These are phyloP conservation scores for Leccinum pellstonianum DNA, from an alignment of 768 basidiomycete species.

Conservation along the genomic window DNA sequence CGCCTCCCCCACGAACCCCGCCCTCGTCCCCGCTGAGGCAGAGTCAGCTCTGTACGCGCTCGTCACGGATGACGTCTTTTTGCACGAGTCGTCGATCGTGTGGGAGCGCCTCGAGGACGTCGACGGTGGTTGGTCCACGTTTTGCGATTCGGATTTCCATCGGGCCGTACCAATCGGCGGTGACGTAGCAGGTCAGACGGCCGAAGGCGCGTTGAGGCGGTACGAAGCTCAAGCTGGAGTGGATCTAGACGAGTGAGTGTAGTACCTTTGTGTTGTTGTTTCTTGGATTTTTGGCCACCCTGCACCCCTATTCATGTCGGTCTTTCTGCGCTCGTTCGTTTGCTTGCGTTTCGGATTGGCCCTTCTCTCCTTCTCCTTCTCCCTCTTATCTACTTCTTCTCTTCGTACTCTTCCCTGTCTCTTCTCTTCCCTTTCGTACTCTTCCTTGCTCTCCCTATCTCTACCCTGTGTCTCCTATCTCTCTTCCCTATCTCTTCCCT, in stretches of 20 bases:
- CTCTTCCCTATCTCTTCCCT: too few species aligned
- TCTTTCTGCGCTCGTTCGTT: not conserved
- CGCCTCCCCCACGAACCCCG: not conserved
- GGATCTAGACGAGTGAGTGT: conserved; percentile 57
- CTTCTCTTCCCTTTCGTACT: too few species aligned
- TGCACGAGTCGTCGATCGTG: conserved; percentile 72
- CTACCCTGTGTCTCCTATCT: not conserved
- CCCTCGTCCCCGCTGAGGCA: conserved; percentile 11
- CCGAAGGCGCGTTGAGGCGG: conserved; percentile 14
- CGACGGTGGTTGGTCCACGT: conserved; percentile 69
- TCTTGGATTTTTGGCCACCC: not conserved
- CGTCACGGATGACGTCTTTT: conserved; percentile 82
- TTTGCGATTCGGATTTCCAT: conserved; percentile 73
- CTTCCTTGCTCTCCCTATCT: not conserved
- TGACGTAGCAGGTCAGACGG: conserved; percentile 74
- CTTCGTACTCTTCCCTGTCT: not conserved
- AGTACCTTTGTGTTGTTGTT: conserved; percentile 39
- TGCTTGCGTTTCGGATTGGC: not conserved
- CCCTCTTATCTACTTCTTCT: not conserved
- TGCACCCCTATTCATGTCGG: not conserved
- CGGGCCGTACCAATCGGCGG: conserved; percentile 70
- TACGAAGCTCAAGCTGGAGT: conserved; percentile 35
- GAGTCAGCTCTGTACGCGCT: conserved; percentile 68
- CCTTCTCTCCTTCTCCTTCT: not conserved
- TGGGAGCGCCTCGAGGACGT: conserved; percentile 93